Conservation (phyloP, 192 early-diverging fungal species). For the Lunasporangiospora selenospora region DNA sequence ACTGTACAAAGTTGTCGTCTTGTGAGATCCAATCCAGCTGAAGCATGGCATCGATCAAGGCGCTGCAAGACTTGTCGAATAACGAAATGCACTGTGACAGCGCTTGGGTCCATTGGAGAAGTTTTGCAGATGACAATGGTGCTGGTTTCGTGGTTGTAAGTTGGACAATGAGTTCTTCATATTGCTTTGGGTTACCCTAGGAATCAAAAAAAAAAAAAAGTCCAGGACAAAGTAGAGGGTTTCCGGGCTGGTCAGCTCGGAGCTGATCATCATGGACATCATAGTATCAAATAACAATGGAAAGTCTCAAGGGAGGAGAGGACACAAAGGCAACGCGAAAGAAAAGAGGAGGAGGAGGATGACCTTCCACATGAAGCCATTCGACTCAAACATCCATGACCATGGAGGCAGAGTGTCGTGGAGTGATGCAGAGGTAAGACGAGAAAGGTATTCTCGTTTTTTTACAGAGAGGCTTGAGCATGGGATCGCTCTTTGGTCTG, state of each 20-base stretch:
- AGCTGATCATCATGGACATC: no score
- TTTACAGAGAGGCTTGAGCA: conserved; percentile 16
- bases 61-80: conserved; percentile 52
- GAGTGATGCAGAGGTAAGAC: no score
- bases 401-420: no score
- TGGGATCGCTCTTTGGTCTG: conserved; percentile 11
- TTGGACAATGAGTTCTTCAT: conserved; percentile 39
- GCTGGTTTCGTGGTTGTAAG: conserved; percentile 38
- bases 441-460: no score
- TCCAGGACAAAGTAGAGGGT: neutral
- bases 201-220: conserved; percentile 2
- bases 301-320: no score
- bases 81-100: conserved; percentile 54
- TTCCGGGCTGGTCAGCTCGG: no score
- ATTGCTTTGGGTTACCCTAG: conserved; percentile 31
- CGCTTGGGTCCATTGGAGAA: conserved; percentile 53
- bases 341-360: no score
- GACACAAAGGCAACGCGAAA: no score
- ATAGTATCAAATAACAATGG: no score
- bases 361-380: no score
- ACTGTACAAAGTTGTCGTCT: conserved; percentile 56
- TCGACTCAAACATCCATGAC: no score
- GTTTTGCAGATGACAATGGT: conserved; percentile 21
- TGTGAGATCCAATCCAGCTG: conserved; percentile 63
- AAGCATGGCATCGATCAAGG: conserved; percentile 67